Percentiles rank a stretch among this genome's conserved stretches.
Evolutionary conservation across 768 basidiomycete genomes (phyloP).

Genomic region (Panaeolus papilionaceus): DNA sequence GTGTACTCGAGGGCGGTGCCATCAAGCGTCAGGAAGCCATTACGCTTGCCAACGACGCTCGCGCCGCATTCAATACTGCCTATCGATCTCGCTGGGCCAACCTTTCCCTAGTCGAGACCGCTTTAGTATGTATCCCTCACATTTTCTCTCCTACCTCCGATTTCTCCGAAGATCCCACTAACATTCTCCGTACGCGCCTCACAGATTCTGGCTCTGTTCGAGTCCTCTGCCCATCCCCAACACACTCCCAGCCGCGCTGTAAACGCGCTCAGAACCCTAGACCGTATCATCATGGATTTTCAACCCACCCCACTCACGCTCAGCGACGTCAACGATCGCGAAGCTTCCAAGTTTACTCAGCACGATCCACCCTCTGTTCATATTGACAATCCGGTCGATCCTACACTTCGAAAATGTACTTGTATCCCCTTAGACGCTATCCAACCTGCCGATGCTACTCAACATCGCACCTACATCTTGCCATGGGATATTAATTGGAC

Average conservation of each 20-base stretch:
- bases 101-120: constrained; percentile 72
- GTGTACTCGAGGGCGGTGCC: constrained; percentile 62
- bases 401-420: constrained; percentile 23
- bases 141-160: background rate
- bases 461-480: constrained; percentile 53
- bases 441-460: constrained; percentile 42
- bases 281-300: constrained; percentile 55
- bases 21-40: constrained; percentile 64
- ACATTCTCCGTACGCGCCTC: background rate
- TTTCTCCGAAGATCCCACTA: constrained; percentile 7
- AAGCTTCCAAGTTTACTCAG: constrained; percentile 56
- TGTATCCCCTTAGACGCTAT: constrained; percentile 36
- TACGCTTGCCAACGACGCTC: constrained; percentile 62
- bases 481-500: constrained; percentile 71
- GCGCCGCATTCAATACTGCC: constrained; percentile 56
- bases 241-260: constrained; percentile 62
- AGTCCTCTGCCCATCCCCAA: constrained; percentile 74
- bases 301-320: constrained; percentile 58
- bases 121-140: constrained; percentile 35
- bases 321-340: constrained; percentile 61
- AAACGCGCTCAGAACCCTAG: constrained; percentile 61
- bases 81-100: constrained; percentile 61
- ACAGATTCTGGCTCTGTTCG: constrained; percentile 80
- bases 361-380: constrained; percentile 57
- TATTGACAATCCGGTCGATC: constrained; percentile 32